Conservation (phyloP, 805 yeast genomes). For the Metschnikowia proteae region DNA sequence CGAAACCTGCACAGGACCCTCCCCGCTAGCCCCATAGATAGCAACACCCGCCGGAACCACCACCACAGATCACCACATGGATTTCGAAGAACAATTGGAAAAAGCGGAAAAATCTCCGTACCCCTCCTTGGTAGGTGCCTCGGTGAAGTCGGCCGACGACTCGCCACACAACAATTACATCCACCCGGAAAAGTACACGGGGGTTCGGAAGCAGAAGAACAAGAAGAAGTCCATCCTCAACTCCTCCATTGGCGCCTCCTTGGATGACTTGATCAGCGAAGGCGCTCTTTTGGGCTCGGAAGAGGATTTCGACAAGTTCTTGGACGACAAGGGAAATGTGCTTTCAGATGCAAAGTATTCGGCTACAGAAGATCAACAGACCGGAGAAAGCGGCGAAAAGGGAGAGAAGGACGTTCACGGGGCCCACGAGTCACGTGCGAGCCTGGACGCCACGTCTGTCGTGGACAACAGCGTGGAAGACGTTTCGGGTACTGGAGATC, state of each 20-base stretch:
- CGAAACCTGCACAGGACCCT: conserved; percentile 4
- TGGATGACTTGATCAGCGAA: conserved; percentile 48
- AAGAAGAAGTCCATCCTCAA: conserved; percentile 17
- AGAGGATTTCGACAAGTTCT: conserved; percentile 48
- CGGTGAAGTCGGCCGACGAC: conserved; percentile 47
- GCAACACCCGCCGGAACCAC: conserved; percentile 2
- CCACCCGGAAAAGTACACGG: conserved; percentile 42
- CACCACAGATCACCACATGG: conserved; percentile 7
- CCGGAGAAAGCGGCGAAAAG: neutral
- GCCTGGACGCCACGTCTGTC: too few species aligned
- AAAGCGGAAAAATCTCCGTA: conserved; percentile 44
- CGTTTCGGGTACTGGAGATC: neutral
- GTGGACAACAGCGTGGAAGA: too few species aligned
- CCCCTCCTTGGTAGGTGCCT: conserved; percentile 54
- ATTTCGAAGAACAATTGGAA: conserved; percentile 41
- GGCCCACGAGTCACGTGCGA: too few species aligned
- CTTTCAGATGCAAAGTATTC: conserved; percentile 42
- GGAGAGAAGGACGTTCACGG: too few species aligned
- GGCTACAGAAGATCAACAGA: neutral
- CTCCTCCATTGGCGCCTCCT: conserved; percentile 46
- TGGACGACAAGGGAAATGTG: conserved; percentile 53
- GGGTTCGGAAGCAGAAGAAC: conserved; percentile 18
- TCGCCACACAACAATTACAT: conserved; percentile 42
- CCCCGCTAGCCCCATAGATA: conserved; percentile 3
- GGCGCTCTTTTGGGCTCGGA: conserved; percentile 48